Evolutionary conservation across 768 basidiomycete species (phyloP).

Genomic region (Russula lepida): DNA sequence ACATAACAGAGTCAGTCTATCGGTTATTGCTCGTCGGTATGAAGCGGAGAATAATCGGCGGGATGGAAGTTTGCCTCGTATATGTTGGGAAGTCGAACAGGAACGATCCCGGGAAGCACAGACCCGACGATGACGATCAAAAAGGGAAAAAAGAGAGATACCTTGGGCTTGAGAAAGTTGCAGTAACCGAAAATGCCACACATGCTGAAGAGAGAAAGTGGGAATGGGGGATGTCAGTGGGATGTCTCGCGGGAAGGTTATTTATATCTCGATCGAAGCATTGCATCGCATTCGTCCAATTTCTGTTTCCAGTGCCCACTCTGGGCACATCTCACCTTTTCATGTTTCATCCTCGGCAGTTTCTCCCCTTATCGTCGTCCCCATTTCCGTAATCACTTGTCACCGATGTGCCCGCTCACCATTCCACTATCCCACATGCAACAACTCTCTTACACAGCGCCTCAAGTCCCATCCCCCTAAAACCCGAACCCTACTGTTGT

Average conservation of each 20-base stretch:
- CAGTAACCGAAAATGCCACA: conserved; percentile 98
- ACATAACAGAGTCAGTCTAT: not conserved
- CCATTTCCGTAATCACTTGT: too few relatives aligned
- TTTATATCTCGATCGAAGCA: not conserved
- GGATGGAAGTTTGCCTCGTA: not conserved
- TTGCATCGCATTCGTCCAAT: too few relatives aligned
- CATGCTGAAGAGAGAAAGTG: conserved; percentile 36
- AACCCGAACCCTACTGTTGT: too few relatives aligned
- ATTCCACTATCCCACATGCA: too few relatives aligned
- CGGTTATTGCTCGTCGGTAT: not conserved
- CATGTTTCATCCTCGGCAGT: not conserved
- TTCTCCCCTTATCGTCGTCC: not conserved
- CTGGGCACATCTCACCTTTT: not conserved
- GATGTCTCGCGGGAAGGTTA: not conserved
- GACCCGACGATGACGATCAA: not conserved
- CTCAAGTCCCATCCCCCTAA: too few relatives aligned
- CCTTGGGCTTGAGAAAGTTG: conserved; percentile 92
- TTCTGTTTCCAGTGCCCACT: too few relatives aligned
- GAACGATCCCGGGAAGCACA: not conserved
- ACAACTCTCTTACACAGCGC: too few relatives aligned
- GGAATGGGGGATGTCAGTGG: not conserved
- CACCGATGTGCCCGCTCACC: too few relatives aligned
- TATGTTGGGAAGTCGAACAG: not conserved
- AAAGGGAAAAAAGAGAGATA: conserved; percentile 29
- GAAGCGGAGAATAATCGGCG: not conserved